Evolutionary conservation across 2,329 filamentous ascomycete genomes (phyloP), one percentile per base, ranked within the genome.

Genomic region (Helotiales sp.): DNA sequence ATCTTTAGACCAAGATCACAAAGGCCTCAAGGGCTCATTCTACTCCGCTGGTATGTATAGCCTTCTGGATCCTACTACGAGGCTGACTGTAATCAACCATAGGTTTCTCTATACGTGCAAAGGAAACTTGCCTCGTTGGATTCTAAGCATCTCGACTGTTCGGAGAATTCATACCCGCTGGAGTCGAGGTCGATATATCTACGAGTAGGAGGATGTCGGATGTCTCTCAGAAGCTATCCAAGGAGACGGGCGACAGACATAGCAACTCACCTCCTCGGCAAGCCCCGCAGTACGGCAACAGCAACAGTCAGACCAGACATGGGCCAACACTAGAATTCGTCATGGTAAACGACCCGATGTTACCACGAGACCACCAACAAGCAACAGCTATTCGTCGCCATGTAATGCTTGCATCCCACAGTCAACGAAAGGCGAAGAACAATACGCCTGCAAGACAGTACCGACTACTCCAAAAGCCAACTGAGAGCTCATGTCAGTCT

Each of bases 301-400:
- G 7, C 8, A 17, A 3, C 34, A 38, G 34, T n/a, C 34, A 38
- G n/a, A 38, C 7, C n/a, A 17, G 15, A n/a, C 34, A 38, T 7
- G 34, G 15, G 27, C 50, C 9, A 4, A 27, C 47, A 2, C 27
- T 59, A 8, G 30, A 46, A 5, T 59, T 59, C n/a, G 52, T 59
- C 15, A 52, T 59, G 25, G 42, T 52, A 19, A 24, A 55, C 17
- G 48, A 59, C 19, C 57, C 57, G 19, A 52, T 55, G 5, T 38
- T 30, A 34, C 52, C 57, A 15, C 38, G 34, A n/a, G 47, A 33
- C n/a, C 42, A 22, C n/a, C 40, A 52, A 19, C 48, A 59, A 19
- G 48, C 40, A 13, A 55, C 48, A 49, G 36, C 34, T 42, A 47
- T 59, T 22, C 57, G 57, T 17, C 53, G 48, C 31, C 57, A 59